Conservation (phyloP, 1,139 yeast species). For the Sugiyamaella sp. region DNA sequence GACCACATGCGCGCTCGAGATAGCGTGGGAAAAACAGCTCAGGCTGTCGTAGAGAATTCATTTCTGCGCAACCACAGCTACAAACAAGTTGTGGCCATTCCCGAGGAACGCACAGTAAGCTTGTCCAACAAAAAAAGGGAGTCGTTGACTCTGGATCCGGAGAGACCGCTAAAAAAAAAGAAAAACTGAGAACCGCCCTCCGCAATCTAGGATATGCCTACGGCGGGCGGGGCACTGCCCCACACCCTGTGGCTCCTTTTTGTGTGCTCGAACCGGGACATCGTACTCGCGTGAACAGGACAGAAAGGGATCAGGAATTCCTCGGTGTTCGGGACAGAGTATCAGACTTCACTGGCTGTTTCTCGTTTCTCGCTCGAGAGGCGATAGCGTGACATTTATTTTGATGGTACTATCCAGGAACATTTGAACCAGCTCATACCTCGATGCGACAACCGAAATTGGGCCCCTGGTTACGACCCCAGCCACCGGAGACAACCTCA, state of each 20-base stretch:
- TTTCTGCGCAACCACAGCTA: slow-evolving; percentile 67
- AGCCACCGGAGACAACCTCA: too few relatives aligned
- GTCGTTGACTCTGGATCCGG: slow-evolving; percentile 3
- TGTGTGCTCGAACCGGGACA: not conserved
- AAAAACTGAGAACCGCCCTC: not conserved
- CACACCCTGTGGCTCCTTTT: slow-evolving; percentile 2
- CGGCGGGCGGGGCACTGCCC: slow-evolving; percentile 12
- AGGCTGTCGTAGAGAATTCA: slow-evolving; percentile 68
- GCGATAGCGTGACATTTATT: too few relatives aligned
- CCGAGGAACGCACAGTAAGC: slow-evolving; percentile 5
- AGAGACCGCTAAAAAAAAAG: slow-evolving; percentile 8
- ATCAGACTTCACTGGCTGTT: too few relatives aligned
- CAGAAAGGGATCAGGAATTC: too few relatives aligned
- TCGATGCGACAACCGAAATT: too few relatives aligned
- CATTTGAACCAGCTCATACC: too few relatives aligned
- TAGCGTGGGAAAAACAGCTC: slow-evolving; percentile 62
- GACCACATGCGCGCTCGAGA: slow-evolving; percentile 63
- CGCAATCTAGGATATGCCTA: not conserved
- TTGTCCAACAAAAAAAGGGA: slow-evolving; percentile 9
- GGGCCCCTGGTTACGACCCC: too few relatives aligned
- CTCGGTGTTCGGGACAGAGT: too few relatives aligned
- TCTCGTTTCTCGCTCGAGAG: too few relatives aligned
- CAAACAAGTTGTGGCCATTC: slow-evolving; percentile 39
- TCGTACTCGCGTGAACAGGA: too few relatives aligned
- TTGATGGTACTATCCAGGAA: too few relatives aligned